Percentiles rank a stretch among this genome's conserved stretches.
Conservation (phyloP, 352 stramenopile species). For the Aphanomyces astaci region DNA sequence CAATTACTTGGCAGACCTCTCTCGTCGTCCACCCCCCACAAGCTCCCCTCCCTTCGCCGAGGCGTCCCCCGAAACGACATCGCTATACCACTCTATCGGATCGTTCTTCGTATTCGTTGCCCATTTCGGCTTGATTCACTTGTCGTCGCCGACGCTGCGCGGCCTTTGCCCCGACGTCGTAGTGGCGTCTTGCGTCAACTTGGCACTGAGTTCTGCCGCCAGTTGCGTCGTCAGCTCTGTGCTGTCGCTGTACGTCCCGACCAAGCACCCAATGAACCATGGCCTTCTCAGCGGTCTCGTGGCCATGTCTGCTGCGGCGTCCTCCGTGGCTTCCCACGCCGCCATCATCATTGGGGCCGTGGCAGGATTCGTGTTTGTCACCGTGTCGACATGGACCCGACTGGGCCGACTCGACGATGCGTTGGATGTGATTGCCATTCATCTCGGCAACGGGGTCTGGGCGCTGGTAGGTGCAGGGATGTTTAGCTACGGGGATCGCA, state of each 20-base stretch:
- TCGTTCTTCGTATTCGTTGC: slow-evolving; percentile 5
- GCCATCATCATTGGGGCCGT: neutral
- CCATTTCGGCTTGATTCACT: slow-evolving; percentile 18
- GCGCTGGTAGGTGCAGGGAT: neutral
- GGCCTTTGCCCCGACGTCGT: neutral
- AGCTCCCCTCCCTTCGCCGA: neutral
- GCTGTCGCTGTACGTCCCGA: neutral
- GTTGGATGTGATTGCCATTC: slow-evolving; percentile 1
- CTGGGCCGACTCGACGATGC: neutral
- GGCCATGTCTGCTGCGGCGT: slow-evolving; percentile 12
- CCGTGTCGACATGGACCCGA: neutral
- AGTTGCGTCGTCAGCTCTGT: neutral
- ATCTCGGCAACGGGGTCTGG: slow-evolving; percentile 16
- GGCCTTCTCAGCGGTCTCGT: slow-evolving; percentile 16
- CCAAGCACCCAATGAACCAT: slow-evolving; percentile 6
- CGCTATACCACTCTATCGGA: neutral
- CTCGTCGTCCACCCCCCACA: too few relatives aligned
- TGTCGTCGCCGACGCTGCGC: neutral
- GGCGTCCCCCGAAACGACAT: neutral
- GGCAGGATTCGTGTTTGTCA: neutral
- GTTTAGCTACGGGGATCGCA: neutral
- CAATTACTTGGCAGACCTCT: too few relatives aligned
- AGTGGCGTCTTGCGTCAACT: neutral
- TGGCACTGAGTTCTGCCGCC: neutral
- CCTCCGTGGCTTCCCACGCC: neutral